These are phyloP conservation scores for Brasilioporus rufonigricans DNA, from an alignment of 768 basidiomycete genomes.

Conservation along the genomic window DNA sequence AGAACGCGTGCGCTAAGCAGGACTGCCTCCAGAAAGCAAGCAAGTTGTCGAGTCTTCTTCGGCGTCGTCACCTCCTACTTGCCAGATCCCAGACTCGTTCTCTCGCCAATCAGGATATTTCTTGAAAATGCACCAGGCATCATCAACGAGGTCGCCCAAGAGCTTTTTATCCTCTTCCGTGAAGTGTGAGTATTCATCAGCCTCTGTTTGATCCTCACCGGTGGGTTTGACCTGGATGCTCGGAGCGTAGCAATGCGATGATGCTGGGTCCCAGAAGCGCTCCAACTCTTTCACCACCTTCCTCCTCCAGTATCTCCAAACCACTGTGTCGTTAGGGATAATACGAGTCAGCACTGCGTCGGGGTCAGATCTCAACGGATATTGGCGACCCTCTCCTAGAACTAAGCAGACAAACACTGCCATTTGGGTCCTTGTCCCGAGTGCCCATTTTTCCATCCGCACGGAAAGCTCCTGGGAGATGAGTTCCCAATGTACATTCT, in stretches of 20 bases:
- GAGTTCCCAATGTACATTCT: slow-evolving; percentile 16
- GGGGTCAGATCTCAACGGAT: slow-evolving; percentile 1
- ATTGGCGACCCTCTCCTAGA: slow-evolving; percentile 10
- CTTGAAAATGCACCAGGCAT: slow-evolving; percentile 25
- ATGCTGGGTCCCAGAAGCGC: slow-evolving; percentile 4
- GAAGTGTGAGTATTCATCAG: slow-evolving; percentile 6
- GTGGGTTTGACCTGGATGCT: slow-evolving; percentile 6
- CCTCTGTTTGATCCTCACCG: slow-evolving; percentile 6
- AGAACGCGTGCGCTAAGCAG: slow-evolving; percentile 1
- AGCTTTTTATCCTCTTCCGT: slow-evolving; percentile 5
- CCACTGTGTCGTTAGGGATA: slow-evolving; percentile 28
- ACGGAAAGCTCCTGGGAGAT: slow-evolving; percentile 12
- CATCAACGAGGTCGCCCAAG: slow-evolving; percentile 15
- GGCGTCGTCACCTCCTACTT: background rate
- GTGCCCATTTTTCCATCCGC: slow-evolving; percentile 9
- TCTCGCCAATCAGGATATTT: slow-evolving; percentile 13
- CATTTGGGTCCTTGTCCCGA: slow-evolving; percentile 30
- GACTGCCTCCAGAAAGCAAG: background rate
- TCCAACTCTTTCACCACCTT: slow-evolving; percentile 20
- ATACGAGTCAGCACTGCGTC: slow-evolving; percentile 11
- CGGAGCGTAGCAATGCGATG: slow-evolving; percentile 7
- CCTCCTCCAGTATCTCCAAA: slow-evolving; percentile 28
- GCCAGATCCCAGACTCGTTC: background rate
- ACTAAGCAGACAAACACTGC: slow-evolving; percentile 26
- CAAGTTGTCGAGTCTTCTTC: background rate